Evolutionary conservation across 202 grass and related monocot genomes (phyloP), one percentile per base, ranked within the genome.

Genomic region (Musa balbisiana): DNA sequence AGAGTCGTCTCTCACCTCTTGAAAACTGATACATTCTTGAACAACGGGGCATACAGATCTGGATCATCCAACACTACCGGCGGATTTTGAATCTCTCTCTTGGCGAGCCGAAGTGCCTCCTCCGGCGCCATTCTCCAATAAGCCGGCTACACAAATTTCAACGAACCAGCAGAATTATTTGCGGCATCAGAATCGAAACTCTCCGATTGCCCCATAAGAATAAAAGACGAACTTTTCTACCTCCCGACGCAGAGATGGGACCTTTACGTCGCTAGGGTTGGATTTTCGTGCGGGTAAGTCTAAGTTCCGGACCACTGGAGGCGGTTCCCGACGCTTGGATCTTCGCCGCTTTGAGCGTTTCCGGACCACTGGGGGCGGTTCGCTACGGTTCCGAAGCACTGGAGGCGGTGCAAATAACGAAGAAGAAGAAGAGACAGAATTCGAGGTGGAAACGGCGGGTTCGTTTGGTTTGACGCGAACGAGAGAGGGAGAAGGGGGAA

Each of bases 61-160:
- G 84, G 71, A 84, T 93, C 88, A 68, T 91, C 81, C n/a, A 51
- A 24, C 63, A 93, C 85, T 49, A 76, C 53, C 29, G 73, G 79
- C 16, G 84, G 88, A 79, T 83, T 81, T 25, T 76, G 65, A 43
- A 93, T 91, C 66, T 98, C 90, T 79, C 70, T 88, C 74, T 85
- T 93, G 53, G 90, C 88, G 77, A 87, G 87, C 73, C 70, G 76
- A 50, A 98, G 84, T 49, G 88, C 88, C 64, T 88, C 88, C 74
- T 91, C 86, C 0, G 94, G 86, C 53, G 77, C 53, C 94, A 98
- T 98, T 82, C 88, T 87, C 90, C 88, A 86, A 81, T 91, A 93
- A 86, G 90, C 84, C 87, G 73, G 62, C 85, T 87, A 76, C 27
- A 62, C 51, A 62, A 67, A 79, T 62, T 73, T 55, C 11, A 24